Base-by-base conservation (phyloP, 225 moss, liverwort and hornwort species). In the Antitrichia curtipendula region DNA sequence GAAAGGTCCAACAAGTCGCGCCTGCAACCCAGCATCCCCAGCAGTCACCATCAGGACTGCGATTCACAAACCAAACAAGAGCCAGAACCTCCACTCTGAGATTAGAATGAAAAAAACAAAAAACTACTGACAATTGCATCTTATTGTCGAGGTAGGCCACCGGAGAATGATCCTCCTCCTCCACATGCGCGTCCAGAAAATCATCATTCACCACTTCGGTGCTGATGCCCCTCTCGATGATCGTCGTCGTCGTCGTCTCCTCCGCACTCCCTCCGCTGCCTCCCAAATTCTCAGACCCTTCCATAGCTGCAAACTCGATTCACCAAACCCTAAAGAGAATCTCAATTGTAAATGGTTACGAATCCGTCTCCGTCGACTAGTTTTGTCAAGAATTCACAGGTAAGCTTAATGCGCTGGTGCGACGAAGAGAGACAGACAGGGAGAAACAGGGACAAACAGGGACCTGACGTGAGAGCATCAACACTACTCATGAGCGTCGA, bases 1-100 rank as follows among this genome's bases (percentile, higher is more conserved):
- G 97, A 97, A 86, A 98, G 91, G 78, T 98, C 97, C 89, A 98
- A 87, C 85, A 98, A 93, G 77, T 97, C 95, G 50, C 95, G 94
- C 91, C 98, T 98, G 91, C 75, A 88, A 86, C 50, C 49, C 69
- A 40, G 41, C 80, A 88, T 64, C 66, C 83, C 62, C 80, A 83
- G 57, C 15, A 63, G 69, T 70, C 88, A 60, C 50, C 36, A 84
- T 80, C 81, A 45, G 81, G 79, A n/a, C 40, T 78, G 9, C 53
- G 54, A 82, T 73, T 40, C 19, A 43, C 43, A 50, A 32, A 53
- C 54, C 13, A 23, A 81, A 66, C 32, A 85, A 52, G 59, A 75
- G 57, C 52, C 53, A 28, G 31, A 34, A 52, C 32, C 21, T 47
- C 54, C 57, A 86, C 54, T 43, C 59, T 63, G 38, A 83, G 52